Base-by-base conservation (phyloP, 2,329 filamentous ascomycete species). In the Fusarium metavorans region DNA sequence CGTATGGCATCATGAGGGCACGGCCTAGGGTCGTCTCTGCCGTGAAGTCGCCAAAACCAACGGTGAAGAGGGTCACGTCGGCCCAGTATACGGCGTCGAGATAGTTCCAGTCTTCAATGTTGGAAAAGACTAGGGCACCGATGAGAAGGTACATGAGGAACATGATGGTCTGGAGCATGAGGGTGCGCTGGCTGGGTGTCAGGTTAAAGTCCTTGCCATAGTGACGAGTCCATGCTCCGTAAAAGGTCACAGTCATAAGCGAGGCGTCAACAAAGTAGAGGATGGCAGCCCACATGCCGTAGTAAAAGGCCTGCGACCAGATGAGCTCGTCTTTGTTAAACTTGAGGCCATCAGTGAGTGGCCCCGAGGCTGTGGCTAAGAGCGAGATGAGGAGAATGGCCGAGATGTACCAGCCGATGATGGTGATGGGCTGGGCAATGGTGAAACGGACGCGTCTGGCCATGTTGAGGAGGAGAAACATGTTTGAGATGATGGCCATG, bases 161-260 rank as follows among this genome's bases (percentile, higher is more conserved):
- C 65, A 93, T 85, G 82, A 97, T 97, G 2, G 95, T 97, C 82
- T 98, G 95, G 32, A 98, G 84, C 87, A 98, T 98, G 25, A 98
- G 85, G 0, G 94, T 98, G 11, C 95, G 90, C 82, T 98, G 95
- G 70, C 92, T 93, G 63, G 92, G 90, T 0, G 93, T 95, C 27
- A 98, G 87, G 75, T 89, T 86, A 76, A 98, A 98, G 78, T 95
- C 92, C 76, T 94, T 92, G 8, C 88, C 88, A 77, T 97, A 98
- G 75, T 94, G 93, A 2, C 87, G 86, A 0, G 80, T 78, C 18
- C 90, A 89, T 56, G 95, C 95, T 10, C 95, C 95, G 66, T 92
- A 88, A 84, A 96, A 94, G 25, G 96, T 98, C 65, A 94, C 83
- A 74, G 93, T 89, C 82, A 98, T 91, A 41, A 97, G 87, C 54